Evolutionary conservation across 2,329 filamentous ascomycete genomes (phyloP), one percentile per base, ranked within the genome.

Genomic region (Cladosporium sp.): DNA sequence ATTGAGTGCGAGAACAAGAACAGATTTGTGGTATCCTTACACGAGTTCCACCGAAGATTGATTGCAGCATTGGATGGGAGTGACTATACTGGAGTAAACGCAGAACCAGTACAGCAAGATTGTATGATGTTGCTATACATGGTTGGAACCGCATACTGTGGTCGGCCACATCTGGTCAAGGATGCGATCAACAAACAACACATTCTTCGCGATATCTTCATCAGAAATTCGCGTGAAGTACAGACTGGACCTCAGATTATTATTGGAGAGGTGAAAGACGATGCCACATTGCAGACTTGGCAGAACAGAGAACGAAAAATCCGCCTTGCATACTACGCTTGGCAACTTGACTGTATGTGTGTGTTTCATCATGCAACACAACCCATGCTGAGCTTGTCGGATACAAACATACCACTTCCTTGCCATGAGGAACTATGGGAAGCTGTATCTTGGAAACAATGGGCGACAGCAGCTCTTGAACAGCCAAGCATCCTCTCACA

Each of bases 371-470:
- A 66, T 43, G 56, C 61, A 7, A 40, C 50, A 8, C 47, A 55
- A 25, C 62, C 63, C n/a, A 28, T 45, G 28, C 51, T 69, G 15
- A 40, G 52, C 9, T 51, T 68, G 6, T 54, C 58, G n/a, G 63
- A 67, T 42, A 62, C 60, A 7, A 57, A 20, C 6, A 47, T 69
- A 5, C 64, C 66, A 28, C 59, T 70, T 2, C 67, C 67, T 22
- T 66, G 66, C 40, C 61, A 65, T 9, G 69, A 71, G 34, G 60
- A 61, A 5, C 50, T 69, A 3, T 72, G 69, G 69, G 54, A 63
- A 36, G 38, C n/a, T 17, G n/a, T 8, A 8, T 19, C n/a, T 40
- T 17, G n/a, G 7, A n/a, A 19, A 19, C 8, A 17, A 5, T 40
- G 38, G 38, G 7, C n/a, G 7, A 15, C 38, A 3, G 38, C n/a